A percentile compares a stretch with the other conserved stretches of the same genome.
These are phyloP conservation scores for Syzygium malaccense DNA, from an alignment of 441 rosid genomes.

Conservation along the genomic window DNA sequence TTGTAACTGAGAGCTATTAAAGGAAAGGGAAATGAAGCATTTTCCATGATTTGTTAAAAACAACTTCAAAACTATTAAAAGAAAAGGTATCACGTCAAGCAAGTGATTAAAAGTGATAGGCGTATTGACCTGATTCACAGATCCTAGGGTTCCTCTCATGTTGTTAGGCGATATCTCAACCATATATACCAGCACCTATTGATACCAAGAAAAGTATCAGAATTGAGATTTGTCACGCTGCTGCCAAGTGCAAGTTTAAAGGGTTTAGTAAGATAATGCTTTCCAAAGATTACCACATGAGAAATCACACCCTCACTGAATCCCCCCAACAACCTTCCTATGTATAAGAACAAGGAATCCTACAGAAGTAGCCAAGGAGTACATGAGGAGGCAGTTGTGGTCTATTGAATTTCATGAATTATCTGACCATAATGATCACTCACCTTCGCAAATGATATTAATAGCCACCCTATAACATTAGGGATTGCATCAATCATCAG, in stretches of 20 bases:
- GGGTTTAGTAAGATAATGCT: background rate
- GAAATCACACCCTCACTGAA: constrained; percentile 96
- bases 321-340: constrained; percentile 93
- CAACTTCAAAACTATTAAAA: background rate
- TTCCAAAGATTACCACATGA: constrained; percentile 51
- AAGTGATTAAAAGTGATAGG: background rate
- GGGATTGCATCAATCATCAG: constrained; percentile 94
- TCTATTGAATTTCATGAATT: background rate
- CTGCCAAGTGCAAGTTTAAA: background rate
- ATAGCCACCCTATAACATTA: constrained; percentile 89
- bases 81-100: background rate
- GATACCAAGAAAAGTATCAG: background rate
- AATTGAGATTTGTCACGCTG: background rate
- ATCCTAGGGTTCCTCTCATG: constrained; percentile 80
- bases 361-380: constrained; percentile 12
- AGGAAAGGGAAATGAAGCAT: background rate
- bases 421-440: constrained; percentile 4
- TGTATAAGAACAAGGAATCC: constrained; percentile 88
- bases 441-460: constrained; percentile 77
- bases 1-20: constrained; percentile 73
- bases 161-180: constrained; percentile 89
- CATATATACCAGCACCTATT: constrained; percentile 85
- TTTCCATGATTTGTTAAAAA: background rate
- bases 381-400: background rate
- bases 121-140: constrained; percentile 53